Percentiles rank a stretch among this genome's conserved stretches.
These are phyloP conservation scores for Blastobotrys attinorum DNA, from an alignment of 805 yeast species.

Conservation along the genomic window DNA sequence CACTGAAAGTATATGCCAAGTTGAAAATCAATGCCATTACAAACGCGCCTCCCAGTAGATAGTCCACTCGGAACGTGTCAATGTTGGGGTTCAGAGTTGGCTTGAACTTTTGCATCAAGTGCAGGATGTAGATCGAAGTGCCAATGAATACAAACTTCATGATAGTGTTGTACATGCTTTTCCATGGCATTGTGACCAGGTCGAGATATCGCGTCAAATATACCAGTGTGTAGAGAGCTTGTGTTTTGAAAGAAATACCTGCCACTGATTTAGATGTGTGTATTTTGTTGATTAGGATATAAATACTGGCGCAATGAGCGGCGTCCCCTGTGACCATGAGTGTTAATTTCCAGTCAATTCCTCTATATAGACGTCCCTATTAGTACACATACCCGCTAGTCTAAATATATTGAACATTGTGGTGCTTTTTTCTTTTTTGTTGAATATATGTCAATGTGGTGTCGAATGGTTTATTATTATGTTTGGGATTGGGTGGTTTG, in stretches of 20 bases:
- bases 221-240: conserved; percentile 65
- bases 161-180: conserved; percentile 60
- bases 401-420: conserved; percentile 10
- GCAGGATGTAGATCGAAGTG: conserved; percentile 67
- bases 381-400: conserved; percentile 6
- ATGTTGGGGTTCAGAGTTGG: conserved; percentile 49
- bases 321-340: conserved; percentile 78
- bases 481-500: too few relatives aligned
- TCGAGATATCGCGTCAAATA: conserved; percentile 69
- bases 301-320: conserved; percentile 72
- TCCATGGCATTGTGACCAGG: conserved; percentile 35
- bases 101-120: conserved; percentile 62
- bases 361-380: neutral
- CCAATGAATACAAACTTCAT: conserved; percentile 79
- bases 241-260: conserved; percentile 88
- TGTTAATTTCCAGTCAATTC: neutral
- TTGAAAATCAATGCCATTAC: conserved; percentile 58
- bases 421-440: neutral
- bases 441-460: neutral
- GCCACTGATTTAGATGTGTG: conserved; percentile 53
- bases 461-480: too few relatives aligned
- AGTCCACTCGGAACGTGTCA: conserved; percentile 69
- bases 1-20: conserved; percentile 51
- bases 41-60: conserved; percentile 56
- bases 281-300: conserved; percentile 68